phyloP scores from a whole-genome alignment of 2,329 filamentous ascomycete species.

The Neofusicoccum sp. region DNA sequence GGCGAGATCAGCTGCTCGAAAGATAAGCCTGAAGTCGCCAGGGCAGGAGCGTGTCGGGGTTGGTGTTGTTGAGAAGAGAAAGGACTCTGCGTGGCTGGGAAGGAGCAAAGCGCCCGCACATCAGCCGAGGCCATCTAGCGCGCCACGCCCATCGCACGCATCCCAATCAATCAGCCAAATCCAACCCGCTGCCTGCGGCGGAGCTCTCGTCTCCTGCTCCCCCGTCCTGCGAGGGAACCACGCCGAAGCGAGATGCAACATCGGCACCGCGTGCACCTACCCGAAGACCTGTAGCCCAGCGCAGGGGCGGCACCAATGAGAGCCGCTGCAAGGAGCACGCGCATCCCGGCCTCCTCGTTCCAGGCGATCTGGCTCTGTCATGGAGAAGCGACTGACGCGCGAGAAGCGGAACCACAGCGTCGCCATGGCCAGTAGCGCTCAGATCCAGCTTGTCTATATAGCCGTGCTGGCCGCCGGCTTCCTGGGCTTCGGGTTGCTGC shows the following conservation, averaged over 20 bases:
- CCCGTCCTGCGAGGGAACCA: not conserved
- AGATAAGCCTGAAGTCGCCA: too few species aligned
- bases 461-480: not conserved
- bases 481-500: not conserved
- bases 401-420: not conserved
- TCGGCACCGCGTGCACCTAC: not conserved
- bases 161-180: too few species aligned
- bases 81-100: too few species aligned
- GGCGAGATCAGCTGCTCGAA: too few species aligned
- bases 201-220: too few species aligned
- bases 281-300: not conserved
- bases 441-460: not conserved
- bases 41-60: too few species aligned
- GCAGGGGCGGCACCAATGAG: constrained; percentile 1
- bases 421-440: not conserved
- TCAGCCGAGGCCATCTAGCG: too few species aligned
- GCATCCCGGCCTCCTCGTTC: not conserved
- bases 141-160: too few species aligned
- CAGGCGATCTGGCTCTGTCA: not conserved
- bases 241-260: constrained; percentile 1
- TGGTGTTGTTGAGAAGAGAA: too few species aligned
- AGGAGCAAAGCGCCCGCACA: too few species aligned
- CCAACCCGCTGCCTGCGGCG: too few species aligned
- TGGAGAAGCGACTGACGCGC: not conserved
- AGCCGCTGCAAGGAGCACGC: constrained; percentile 3